Evolutionary conservation across 495 filamentous ascomycete species (phyloP).

Genomic region (Peziza echinospora): DNA sequence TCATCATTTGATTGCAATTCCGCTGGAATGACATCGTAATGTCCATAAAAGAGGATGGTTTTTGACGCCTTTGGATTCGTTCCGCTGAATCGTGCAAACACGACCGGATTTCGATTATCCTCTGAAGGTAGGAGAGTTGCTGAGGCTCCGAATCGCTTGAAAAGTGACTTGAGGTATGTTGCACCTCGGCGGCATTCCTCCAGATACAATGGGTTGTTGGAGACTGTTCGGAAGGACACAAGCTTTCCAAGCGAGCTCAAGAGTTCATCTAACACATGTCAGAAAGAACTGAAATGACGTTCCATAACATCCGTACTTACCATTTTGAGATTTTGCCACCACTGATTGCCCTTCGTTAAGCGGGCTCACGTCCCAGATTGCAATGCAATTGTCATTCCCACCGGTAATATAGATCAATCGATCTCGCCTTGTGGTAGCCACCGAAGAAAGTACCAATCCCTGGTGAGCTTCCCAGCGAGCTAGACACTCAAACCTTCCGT

Average conservation of each 20-base stretch:
- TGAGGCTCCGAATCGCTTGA: conserved; percentile 72
- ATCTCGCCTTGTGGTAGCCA: conserved; percentile 40
- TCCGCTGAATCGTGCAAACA: conserved; percentile 68
- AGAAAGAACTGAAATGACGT: not conserved
- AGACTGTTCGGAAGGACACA: conserved; percentile 75
- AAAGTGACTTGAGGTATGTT: conserved; percentile 67
- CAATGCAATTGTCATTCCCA: conserved; percentile 76
- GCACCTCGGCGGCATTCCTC: conserved; percentile 86
- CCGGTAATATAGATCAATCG: conserved; percentile 72
- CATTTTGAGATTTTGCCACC: conserved; percentile 22
- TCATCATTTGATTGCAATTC: conserved; percentile 38
- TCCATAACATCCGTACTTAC: conserved; percentile 18
- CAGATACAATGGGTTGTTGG: conserved; percentile 56
- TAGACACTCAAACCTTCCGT: conserved; percentile 67
- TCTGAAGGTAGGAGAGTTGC: conserved; percentile 66
- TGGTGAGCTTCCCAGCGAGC: conserved; percentile 68
- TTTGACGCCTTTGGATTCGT: conserved; percentile 40
- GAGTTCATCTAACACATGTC: conserved; percentile 5
- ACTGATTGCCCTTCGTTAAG: conserved; percentile 23
- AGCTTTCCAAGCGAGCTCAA: conserved; percentile 63
- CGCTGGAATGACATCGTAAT: conserved; percentile 96
- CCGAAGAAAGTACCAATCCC: conserved; percentile 73
- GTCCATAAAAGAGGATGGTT: conserved; percentile 87
- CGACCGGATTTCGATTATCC: conserved; percentile 60
- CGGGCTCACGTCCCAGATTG: conserved; percentile 62